Conservation (phyloP, 2,329 filamentous ascomycete species). For the Aspergillus ochraceoroseus region DNA sequence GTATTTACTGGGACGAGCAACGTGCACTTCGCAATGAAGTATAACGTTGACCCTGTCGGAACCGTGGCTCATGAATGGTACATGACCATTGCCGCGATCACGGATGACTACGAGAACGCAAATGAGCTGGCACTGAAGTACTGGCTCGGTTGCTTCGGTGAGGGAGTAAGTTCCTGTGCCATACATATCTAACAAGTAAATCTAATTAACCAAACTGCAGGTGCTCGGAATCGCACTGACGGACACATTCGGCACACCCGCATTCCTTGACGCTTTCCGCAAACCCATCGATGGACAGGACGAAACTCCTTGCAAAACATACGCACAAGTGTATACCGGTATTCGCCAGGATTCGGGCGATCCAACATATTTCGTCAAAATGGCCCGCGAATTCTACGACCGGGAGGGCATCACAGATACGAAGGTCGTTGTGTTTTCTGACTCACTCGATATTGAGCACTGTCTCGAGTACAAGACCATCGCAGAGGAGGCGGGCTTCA, state of each 20-base stretch:
- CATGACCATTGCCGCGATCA: conserved; percentile 94
- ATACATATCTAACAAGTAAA: background rate
- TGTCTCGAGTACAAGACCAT: conserved; percentile 86
- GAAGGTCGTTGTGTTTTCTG: conserved; percentile 92
- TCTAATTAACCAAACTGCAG: conserved; percentile 24
- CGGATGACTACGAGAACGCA: conserved; percentile 74
- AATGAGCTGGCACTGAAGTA: conserved; percentile 79
- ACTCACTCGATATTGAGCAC: conserved; percentile 84
- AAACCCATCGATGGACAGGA: conserved; percentile 50
- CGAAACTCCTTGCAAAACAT: conserved; percentile 54
- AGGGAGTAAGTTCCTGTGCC: conserved; percentile 49
- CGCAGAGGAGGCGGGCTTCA: conserved; percentile 74
- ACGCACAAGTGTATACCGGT: conserved; percentile 76
- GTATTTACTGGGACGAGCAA: conserved; percentile 88
- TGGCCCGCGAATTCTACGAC: conserved; percentile 78
- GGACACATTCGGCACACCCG: conserved; percentile 89
- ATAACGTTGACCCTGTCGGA: conserved; percentile 75
- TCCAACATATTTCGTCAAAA: conserved; percentile 70
- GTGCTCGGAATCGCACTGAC: conserved; percentile 85
- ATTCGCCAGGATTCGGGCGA: conserved; percentile 89
- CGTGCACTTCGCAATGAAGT: conserved; percentile 93
- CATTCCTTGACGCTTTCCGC: conserved; percentile 80
- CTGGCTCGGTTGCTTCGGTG: conserved; percentile 89
- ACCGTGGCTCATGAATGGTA: conserved; percentile 98
- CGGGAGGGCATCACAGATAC: conserved; percentile 66